These are phyloP conservation scores for Giardia muris DNA, from an alignment of 208 protist species.

Conservation along the genomic window DNA sequence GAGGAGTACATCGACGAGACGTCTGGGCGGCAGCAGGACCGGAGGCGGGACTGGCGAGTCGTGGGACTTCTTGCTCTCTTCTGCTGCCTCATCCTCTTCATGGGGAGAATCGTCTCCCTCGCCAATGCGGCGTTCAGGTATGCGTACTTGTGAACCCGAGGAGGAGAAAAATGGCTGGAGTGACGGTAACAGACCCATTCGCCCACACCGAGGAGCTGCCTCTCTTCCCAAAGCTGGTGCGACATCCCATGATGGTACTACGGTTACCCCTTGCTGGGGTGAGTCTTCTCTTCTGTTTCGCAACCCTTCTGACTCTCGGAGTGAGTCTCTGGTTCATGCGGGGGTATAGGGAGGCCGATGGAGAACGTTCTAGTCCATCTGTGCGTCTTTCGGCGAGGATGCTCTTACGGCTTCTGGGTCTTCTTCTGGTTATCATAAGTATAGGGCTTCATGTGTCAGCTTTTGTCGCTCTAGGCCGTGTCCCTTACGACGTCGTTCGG, in stretches of 20 bases:
- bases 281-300: neutral
- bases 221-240: neutral
- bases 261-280: neutral
- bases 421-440: too few species aligned
- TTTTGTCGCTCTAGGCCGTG: too few species aligned
- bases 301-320: neutral
- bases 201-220: neutral
- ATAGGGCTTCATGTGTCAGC: too few species aligned
- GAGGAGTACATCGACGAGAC: neutral
- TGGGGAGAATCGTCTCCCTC: neutral
- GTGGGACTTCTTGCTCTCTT: neutral
- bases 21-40: neutral
- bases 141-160: neutral
- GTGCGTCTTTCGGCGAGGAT: too few species aligned
- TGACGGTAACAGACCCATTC: neutral
- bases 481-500: too few species aligned
- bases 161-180: neutral
- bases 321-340: too few species aligned
- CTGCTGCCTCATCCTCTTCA: neutral
- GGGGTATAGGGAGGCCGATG: too few species aligned
- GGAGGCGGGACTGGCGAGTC: neutral
- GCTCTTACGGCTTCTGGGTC: too few species aligned
- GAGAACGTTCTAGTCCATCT: too few species aligned
- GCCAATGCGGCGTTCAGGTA: neutral
- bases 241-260: neutral